Evolutionary conservation across 768 basidiomycete species (phyloP).

Genomic region (Lactarius hatsudake): DNA sequence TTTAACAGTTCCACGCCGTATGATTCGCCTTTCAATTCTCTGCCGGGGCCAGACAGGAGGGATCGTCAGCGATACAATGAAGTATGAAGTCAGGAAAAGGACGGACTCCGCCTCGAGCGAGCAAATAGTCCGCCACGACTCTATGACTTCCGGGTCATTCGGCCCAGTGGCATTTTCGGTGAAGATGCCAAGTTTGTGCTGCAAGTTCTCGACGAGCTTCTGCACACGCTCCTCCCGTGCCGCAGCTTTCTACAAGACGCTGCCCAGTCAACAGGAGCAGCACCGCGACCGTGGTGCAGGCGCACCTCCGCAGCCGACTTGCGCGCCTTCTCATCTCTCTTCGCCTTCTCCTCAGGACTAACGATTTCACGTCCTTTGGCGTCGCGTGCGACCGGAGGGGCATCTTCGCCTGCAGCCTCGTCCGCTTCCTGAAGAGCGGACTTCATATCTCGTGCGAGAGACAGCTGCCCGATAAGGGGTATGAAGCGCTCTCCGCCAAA

Average conservation of each 20-base stretch:
- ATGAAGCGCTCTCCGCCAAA: slow-evolving; percentile 87
- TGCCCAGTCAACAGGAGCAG: slow-evolving; percentile 19
- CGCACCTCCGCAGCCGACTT: slow-evolving; percentile 67
- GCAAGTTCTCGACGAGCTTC: slow-evolving; percentile 74
- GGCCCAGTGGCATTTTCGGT: slow-evolving; percentile 77
- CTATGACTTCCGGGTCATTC: slow-evolving; percentile 63
- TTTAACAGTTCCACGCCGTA: slow-evolving; percentile 86
- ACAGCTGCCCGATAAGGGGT: slow-evolving; percentile 86
- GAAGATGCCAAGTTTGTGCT: slow-evolving; percentile 82
- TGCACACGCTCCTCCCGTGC: slow-evolving; percentile 72
- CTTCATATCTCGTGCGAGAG: slow-evolving; percentile 90
- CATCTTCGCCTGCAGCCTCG: slow-evolving; percentile 48
- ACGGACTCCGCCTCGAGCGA: slow-evolving; percentile 79
- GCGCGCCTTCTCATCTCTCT: slow-evolving; percentile 64
- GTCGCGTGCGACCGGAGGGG: slow-evolving; percentile 45
- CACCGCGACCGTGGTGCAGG: slow-evolving; percentile 15
- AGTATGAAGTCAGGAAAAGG: not conserved
- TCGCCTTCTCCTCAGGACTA: slow-evolving; percentile 42
- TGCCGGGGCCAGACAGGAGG: slow-evolving; percentile 30
- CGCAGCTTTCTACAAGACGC: slow-evolving; percentile 62
- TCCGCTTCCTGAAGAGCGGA: slow-evolving; percentile 85
- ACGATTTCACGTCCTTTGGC: slow-evolving; percentile 45
- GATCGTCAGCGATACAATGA: not conserved
- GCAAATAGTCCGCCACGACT: slow-evolving; percentile 76
- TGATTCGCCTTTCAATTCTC: slow-evolving; percentile 80